Evolutionary conservation across 2,329 filamentous ascomycete species (phyloP), one percentile per base, ranked within the genome.

Genomic region (Didymella segeticola): DNA sequence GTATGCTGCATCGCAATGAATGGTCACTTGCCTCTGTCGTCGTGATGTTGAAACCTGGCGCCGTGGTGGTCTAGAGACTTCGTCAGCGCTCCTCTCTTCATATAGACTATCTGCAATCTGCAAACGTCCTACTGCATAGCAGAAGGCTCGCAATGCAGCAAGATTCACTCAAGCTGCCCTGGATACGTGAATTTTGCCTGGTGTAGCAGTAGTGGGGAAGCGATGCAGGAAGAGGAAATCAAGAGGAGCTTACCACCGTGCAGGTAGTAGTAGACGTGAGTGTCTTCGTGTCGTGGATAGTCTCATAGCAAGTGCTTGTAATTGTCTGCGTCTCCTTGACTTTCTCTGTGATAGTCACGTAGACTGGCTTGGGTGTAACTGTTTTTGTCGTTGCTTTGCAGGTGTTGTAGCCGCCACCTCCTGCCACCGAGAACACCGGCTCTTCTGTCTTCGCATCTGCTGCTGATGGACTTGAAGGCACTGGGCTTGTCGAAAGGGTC

Each of bases 281-380:
- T 5, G 43, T 53, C 10, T 42, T 48, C 1, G 50, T 53, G 15
- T 54, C 33, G 33, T 54, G 41, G 8, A 46, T 36, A 12, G 53
- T 56, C 14, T 56, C 53, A 6, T 25, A 31, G 26, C 53, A 51
- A 9, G 53, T 56, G 26, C 37, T 39, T n/a, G 53, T 56, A 22
- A 47, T 39, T 9, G 47, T 51, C 11, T 42, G 15, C 11, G 34
- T 37, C 34, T 37, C 17, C 12, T 23, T 37, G 20, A 36, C 33
- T 36, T 36, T 36, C 15, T 17, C 17, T n/a, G 49, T 41, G 14
- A 52, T 3, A 7, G 43, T 47, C 22, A 47, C 19, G 11, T 36
- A 31, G 15, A 43, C 30, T 1, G 42, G 49, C 30, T 41, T 43
- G 8, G 25, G 15, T 6, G 31, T 33, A 9, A 31, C 22, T n/a